Percentiles rank a stretch among this genome's conserved stretches.
Evolutionary conservation across 331 rosid species (phyloP).

Genomic region (Pyracantha coccinea): DNA sequence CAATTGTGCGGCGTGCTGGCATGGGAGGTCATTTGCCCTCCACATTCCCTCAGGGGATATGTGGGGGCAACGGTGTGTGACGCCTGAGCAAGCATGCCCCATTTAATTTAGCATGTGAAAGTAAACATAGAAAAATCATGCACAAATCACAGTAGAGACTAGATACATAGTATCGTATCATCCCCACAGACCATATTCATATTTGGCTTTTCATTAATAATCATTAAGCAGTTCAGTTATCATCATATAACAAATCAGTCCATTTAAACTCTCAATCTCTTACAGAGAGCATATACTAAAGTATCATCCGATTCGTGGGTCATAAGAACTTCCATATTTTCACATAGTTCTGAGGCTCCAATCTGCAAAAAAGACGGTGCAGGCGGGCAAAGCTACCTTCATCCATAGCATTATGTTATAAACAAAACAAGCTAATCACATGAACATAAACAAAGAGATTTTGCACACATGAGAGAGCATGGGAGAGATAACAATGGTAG

Average conservation of each 20-base stretch:
- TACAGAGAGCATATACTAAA: neutral
- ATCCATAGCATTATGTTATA: neutral
- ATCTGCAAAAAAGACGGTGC: slow-evolving; percentile 23
- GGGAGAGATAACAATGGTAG: slow-evolving; percentile 14
- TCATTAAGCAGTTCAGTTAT: neutral
- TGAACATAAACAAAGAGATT: slow-evolving; percentile 7
- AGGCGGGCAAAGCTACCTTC: slow-evolving; percentile 26
- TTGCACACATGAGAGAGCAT: neutral
- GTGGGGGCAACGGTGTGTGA: too few species aligned
- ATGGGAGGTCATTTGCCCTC: too few species aligned
- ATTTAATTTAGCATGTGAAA: too few species aligned
- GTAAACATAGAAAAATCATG: too few species aligned
- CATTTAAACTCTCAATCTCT: neutral
- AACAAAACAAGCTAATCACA: slow-evolving; percentile 15
- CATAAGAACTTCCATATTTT: slow-evolving; percentile 27
- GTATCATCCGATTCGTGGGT: slow-evolving; percentile 18
- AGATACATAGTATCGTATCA: neutral
- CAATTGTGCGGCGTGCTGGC: too few species aligned
- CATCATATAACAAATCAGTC: slow-evolving; percentile 5
- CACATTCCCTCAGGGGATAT: too few species aligned
- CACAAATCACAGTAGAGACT: too few species aligned
- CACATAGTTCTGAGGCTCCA: slow-evolving; percentile 36
- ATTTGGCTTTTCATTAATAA: neutral
- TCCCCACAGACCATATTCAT: neutral
- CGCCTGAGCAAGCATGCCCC: too few species aligned